These are phyloP conservation scores for Naumovozyma castellii DNA, from an alignment of 805 yeast genomes.

Conservation along the genomic window DNA sequence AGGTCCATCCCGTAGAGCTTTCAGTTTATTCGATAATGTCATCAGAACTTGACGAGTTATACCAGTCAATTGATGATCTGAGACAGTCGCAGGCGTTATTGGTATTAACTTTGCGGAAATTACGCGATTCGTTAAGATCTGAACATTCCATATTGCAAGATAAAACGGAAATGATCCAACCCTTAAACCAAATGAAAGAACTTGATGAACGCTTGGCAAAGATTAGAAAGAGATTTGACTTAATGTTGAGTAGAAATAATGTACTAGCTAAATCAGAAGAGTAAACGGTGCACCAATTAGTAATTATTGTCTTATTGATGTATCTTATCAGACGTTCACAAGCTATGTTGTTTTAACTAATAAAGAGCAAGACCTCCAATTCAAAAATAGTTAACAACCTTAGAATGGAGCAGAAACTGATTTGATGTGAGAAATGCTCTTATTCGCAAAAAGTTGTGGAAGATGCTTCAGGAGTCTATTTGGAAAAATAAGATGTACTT, in stretches of 20 bases:
- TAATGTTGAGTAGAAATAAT: constrained; percentile 4
- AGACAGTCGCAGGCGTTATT: constrained; percentile 28
- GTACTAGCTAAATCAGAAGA: constrained; percentile 3
- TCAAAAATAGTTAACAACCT: too few relatives aligned
- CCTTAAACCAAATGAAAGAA: constrained; percentile 6
- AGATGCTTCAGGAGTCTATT: too few relatives aligned
- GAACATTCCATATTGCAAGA: constrained; percentile 18
- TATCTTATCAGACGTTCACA: too few relatives aligned
- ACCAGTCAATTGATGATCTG: constrained; percentile 24
- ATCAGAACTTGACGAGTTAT: constrained; percentile 24
- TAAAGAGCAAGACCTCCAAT: too few relatives aligned
- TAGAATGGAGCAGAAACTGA: too few relatives aligned
- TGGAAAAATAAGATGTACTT: too few relatives aligned
- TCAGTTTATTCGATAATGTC: constrained; percentile 25
- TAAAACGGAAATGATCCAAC: constrained; percentile 1
- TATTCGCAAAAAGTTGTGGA: too few relatives aligned
- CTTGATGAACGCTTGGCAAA: constrained; percentile 10
- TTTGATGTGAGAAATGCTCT: too few relatives aligned
- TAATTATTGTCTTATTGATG: too few relatives aligned
- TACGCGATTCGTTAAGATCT: constrained; percentile 15
- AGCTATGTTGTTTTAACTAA: too few relatives aligned
- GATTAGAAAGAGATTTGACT: constrained; percentile 8
- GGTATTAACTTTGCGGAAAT: constrained; percentile 18
- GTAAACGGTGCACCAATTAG: neutral
- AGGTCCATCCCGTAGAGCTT: constrained; percentile 26